A percentile compares a stretch with the other conserved stretches of the same genome.
Conservation (phyloP, 2,329 filamentous ascomycete genomes). For the Calcarisporium arbuscula region DNA sequence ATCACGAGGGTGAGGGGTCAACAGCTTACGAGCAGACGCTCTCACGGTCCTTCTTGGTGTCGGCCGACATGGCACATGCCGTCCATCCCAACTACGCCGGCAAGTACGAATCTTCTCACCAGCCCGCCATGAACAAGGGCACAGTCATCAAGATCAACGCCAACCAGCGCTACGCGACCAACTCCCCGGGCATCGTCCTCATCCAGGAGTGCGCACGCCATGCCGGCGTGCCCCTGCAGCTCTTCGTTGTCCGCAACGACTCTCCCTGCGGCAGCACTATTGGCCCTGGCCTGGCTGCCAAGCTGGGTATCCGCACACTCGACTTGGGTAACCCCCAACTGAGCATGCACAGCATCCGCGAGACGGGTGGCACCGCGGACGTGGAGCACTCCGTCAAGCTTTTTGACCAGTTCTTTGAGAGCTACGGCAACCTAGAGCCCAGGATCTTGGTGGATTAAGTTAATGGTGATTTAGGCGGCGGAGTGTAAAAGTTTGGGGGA, state of each 20-base stretch:
- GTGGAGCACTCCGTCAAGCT: constrained; percentile 79
- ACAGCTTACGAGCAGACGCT: constrained; percentile 93
- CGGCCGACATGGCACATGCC: constrained; percentile 95
- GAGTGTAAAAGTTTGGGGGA: too few species aligned
- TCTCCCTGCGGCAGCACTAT: constrained; percentile 93
- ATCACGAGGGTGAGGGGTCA: constrained; percentile 54
- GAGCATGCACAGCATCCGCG: constrained; percentile 94
- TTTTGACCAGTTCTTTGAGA: constrained; percentile 80
- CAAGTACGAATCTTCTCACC: constrained; percentile 89
- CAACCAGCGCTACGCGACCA: constrained; percentile 94
- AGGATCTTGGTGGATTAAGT: constrained; percentile 75
- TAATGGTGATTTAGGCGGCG: constrained; percentile 6
- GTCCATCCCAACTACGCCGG: constrained; percentile 90
- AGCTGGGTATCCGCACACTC: constrained; percentile 78
- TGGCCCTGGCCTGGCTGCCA: constrained; percentile 89
- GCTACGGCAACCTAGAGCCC: constrained; percentile 75
- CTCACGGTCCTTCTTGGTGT: constrained; percentile 85
- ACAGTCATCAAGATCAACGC: constrained; percentile 98
- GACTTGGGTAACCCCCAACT: constrained; percentile 92
- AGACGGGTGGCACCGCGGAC: constrained; percentile 84
- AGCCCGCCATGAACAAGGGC: constrained; percentile 92
- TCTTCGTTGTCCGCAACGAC: constrained; percentile 96
- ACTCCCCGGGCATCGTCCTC: constrained; percentile 89
- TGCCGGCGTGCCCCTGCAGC: constrained; percentile 76
- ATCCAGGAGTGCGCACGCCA: constrained; percentile 77